Evolutionary conservation across 345 rosid genomes (phyloP), one percentile per base, ranked within the genome.

Genomic region (Conringia planisiliqua): DNA sequence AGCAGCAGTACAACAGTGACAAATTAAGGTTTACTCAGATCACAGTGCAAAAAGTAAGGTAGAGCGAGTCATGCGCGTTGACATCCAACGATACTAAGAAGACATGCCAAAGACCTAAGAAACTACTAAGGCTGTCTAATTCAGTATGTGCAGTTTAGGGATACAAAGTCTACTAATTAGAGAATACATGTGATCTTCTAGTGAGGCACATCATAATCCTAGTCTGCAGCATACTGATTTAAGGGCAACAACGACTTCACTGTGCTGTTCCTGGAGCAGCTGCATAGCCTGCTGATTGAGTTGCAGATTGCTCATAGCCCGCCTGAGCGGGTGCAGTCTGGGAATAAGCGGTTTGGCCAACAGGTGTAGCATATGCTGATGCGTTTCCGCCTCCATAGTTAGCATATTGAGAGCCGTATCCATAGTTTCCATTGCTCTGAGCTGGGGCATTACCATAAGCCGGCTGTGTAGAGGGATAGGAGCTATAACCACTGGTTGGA

Each of bases 241-340:
- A 78, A 61, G 89, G 81, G 66, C n/a, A 81, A 85, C 4, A 84
- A 82, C 1, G 81, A 83, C 29, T 80, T 87, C 80, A 88, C 44
- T 87, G 83, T 16, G 90, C 78, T 77, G 73, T 78, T 17, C 62
- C 96, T 18, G 89, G 86, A 36, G 87, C 82, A 38, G 86, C 83
- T 11, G 79, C 89, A 76, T 88, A 89, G 32, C 83, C 82, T 14
- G 77, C 78, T 0, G 92, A 55, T 22, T 86, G 97, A 4, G 86
- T 58, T 29, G 79, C 83, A 32, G 91, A 80, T 79, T 90, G 97
- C 27, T 92, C 98, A 39, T 85, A 92, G 27, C 83, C 79, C n/a
- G 86, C 74, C 64, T 92, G 98, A 55, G 84, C 71, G 9, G 84
- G 66, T 51, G 89, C 66, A 50, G 88, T 80, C 74, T 88, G 96